Percentiles rank a stretch among this genome's conserved stretches.
Conservation (phyloP, 2,329 filamentous ascomycete genomes). For the Colletotrichum plurivorum region DNA sequence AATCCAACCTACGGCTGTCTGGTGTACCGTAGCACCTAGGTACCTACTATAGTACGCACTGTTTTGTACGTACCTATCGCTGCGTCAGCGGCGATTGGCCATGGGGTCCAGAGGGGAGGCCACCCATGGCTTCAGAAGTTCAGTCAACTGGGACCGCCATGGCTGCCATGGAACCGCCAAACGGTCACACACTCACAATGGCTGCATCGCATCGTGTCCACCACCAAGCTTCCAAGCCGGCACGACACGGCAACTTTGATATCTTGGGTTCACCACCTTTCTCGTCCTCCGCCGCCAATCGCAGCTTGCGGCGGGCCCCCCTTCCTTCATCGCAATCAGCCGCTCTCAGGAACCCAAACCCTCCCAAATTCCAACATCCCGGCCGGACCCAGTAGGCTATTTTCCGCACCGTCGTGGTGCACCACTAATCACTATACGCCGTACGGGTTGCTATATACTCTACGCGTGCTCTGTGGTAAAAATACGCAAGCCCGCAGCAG, state of each 20-base stretch:
- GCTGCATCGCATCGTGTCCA: not conserved
- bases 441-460: no score
- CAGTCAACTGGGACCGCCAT: not conserved
- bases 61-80: not conserved
- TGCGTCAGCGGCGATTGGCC: constrained; percentile 1
- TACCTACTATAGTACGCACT: no score
- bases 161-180: constrained; percentile 10
- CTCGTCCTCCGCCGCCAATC: constrained; percentile 2
- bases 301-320: not conserved
- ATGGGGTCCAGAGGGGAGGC: not conserved
- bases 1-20: constrained; percentile 17
- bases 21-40: no score
- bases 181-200: not conserved
- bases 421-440: no score
- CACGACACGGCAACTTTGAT: constrained; percentile 25
- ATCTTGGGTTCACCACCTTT: constrained; percentile 24
- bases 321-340: not conserved
- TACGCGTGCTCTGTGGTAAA: constrained; percentile 4
- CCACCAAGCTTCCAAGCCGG: constrained; percentile 29
- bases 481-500: not conserved
- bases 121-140: not conserved
- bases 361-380: constrained; percentile 1
- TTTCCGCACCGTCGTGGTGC: not conserved
- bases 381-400: constrained; percentile 22
- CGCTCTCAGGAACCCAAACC: not conserved